Evolutionary conservation across 805 yeast genomes (phyloP).

Genomic region (Candida awuae): DNA sequence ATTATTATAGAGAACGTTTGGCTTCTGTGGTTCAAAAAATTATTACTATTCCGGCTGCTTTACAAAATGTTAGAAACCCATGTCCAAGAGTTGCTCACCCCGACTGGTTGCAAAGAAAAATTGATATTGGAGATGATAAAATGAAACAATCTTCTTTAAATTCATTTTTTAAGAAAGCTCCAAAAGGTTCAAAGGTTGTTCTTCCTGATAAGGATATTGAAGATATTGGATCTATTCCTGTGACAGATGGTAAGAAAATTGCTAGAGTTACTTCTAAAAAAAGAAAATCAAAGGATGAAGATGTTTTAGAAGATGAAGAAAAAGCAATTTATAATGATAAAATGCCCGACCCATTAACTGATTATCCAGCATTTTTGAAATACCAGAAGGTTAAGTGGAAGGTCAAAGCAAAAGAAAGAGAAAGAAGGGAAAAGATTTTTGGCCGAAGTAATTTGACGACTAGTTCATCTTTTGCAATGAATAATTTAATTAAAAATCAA

Average conservation of each 20-base stretch:
- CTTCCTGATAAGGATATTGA: slow-evolving; percentile 34
- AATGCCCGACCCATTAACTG: slow-evolving; percentile 61
- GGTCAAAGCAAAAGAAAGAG: slow-evolving; percentile 61
- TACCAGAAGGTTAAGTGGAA: slow-evolving; percentile 89
- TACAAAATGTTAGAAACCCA: slow-evolving; percentile 81
- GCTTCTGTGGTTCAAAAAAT: slow-evolving; percentile 92
- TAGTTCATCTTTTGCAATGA: slow-evolving; percentile 52
- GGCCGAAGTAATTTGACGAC: slow-evolving; percentile 44
- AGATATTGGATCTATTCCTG: slow-evolving; percentile 48
- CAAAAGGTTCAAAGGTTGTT: slow-evolving; percentile 29
- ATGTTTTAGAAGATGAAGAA: slow-evolving; percentile 36
- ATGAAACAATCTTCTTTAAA: slow-evolving; percentile 63
- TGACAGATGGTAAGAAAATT: slow-evolving; percentile 28
- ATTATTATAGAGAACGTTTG: slow-evolving; percentile 79
- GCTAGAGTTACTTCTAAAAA: slow-evolving; percentile 43
- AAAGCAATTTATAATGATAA: slow-evolving; percentile 41
- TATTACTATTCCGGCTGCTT: slow-evolving; percentile 94
- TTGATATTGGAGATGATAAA: slow-evolving; percentile 53
- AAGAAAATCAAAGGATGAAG: slow-evolving; percentile 30
- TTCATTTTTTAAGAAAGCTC: slow-evolving; percentile 44
- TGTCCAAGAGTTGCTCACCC: slow-evolving; percentile 94
- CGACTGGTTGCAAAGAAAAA: slow-evolving; percentile 72
- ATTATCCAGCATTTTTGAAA: slow-evolving; percentile 58
- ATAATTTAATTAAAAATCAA: slow-evolving; percentile 62
- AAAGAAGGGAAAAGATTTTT: slow-evolving; percentile 67